Evolutionary conservation across 2,329 filamentous ascomycete genomes (phyloP).

Genomic region (Fusarium newnesense): DNA sequence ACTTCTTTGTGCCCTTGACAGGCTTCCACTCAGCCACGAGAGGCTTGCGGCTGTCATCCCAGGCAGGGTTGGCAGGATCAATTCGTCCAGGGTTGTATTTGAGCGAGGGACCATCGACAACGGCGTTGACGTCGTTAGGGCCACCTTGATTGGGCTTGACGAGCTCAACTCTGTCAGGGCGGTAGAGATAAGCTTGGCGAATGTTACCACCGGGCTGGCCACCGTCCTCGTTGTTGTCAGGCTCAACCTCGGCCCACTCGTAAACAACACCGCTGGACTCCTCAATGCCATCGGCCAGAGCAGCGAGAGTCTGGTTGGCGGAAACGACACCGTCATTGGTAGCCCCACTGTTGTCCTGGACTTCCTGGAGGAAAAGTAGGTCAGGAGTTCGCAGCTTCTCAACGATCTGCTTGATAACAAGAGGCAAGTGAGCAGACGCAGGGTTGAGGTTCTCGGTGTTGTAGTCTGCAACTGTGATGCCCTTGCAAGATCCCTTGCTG

Average conservation of each 20-base stretch:
- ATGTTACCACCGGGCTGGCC: slow-evolving; percentile 78
- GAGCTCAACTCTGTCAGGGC: slow-evolving; percentile 67
- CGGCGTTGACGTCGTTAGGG: slow-evolving; percentile 64
- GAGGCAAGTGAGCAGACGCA: slow-evolving; percentile 63
- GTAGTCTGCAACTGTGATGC: slow-evolving; percentile 73
- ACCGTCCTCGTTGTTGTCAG: slow-evolving; percentile 70
- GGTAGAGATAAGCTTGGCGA: slow-evolving; percentile 76
- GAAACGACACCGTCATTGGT: slow-evolving; percentile 67
- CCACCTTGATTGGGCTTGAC: slow-evolving; percentile 67
- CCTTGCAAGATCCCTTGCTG: slow-evolving; percentile 66
- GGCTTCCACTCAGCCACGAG: slow-evolving; percentile 73
- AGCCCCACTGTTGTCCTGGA: slow-evolving; percentile 73
- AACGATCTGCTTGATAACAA: slow-evolving; percentile 72
- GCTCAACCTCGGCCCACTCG: slow-evolving; percentile 67
- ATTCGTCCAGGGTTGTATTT: slow-evolving; percentile 77
- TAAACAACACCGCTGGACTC: slow-evolving; percentile 64
- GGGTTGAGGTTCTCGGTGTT: slow-evolving; percentile 76
- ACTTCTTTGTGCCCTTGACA: slow-evolving; percentile 59
- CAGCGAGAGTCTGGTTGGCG: slow-evolving; percentile 68
- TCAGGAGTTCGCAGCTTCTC: slow-evolving; percentile 71
- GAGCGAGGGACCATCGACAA: slow-evolving; percentile 65
- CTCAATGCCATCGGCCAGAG: slow-evolving; percentile 64
- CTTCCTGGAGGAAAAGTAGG: slow-evolving; percentile 75
- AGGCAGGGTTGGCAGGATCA: slow-evolving; percentile 69
- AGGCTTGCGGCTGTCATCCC: slow-evolving; percentile 72